Conservation (phyloP, 257 asterid genomes). For the Cynanchum wilfordii region DNA sequence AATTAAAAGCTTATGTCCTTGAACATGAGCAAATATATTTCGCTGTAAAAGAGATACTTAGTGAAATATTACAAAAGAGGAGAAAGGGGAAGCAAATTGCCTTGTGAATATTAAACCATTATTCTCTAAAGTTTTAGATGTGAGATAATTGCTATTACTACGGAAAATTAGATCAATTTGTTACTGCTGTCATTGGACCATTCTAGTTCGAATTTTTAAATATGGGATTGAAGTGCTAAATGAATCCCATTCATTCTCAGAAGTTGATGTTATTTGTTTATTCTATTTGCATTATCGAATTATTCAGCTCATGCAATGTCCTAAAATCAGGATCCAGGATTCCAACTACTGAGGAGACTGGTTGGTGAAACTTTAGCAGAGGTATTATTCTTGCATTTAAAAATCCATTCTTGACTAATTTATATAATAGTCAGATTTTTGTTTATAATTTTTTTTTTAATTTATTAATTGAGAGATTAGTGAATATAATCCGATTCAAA, state of each 20-base stretch:
- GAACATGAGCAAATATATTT: too few relatives aligned
- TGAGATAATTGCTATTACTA: too few relatives aligned
- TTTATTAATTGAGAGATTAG: too few relatives aligned
- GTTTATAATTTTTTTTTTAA: too few relatives aligned
- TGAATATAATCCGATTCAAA: too few relatives aligned
- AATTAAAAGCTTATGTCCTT: too few relatives aligned
- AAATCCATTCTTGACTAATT: background rate
- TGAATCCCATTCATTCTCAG: background rate
- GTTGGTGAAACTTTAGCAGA: conserved; percentile 61
- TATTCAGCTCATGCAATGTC: conserved; percentile 12
- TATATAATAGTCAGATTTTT: too few relatives aligned
- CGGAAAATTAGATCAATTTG: background rate
- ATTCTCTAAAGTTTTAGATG: background rate
- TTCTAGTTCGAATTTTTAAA: background rate
- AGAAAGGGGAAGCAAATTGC: too few relatives aligned
- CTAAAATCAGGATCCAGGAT: conserved; percentile 81
- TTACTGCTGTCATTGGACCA: too few relatives aligned
- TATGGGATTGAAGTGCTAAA: background rate
- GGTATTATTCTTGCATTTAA: conserved; percentile 38
- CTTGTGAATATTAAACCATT: too few relatives aligned
- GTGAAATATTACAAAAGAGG: too few relatives aligned
- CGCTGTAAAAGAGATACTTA: too few relatives aligned
- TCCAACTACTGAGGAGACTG: conserved; percentile 54
- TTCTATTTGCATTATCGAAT: background rate
- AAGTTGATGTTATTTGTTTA: background rate